A percentile compares a stretch with the other conserved stretches of the same genome.
Conservation (phyloP, 768 basidiomycete species). For the Trametopsis cervina region DNA sequence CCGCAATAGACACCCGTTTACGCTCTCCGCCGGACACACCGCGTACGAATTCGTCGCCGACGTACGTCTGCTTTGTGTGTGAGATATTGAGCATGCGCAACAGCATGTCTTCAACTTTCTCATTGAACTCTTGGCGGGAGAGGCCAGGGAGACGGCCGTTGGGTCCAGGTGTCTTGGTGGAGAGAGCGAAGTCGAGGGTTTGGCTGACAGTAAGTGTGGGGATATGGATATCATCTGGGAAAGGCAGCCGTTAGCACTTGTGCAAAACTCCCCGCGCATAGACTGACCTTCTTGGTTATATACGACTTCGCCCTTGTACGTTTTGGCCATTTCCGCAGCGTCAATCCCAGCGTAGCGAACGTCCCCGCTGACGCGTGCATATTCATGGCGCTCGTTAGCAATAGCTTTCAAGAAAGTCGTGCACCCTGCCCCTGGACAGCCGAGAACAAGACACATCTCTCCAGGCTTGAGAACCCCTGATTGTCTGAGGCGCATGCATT, state of each 20-base stretch:
- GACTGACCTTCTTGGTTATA: constrained; percentile 66
- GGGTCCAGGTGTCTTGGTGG: constrained; percentile 70
- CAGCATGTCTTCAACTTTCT: constrained; percentile 51
- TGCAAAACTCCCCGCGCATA: no score
- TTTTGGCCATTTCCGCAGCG: constrained; percentile 66
- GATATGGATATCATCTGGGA: constrained; percentile 71
- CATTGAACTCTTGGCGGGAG: constrained; percentile 49
- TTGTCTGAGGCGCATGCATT: constrained; percentile 31
- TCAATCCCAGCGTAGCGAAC: constrained; percentile 81
- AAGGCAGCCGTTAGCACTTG: no score
- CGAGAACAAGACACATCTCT: constrained; percentile 84
- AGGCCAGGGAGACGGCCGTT: constrained; percentile 66
- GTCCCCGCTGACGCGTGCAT: constrained; percentile 55
- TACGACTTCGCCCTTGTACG: constrained; percentile 73
- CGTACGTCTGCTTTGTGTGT: constrained; percentile 70
- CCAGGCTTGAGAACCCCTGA: constrained; percentile 69
- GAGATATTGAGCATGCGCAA: constrained; percentile 78
- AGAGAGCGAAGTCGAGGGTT: constrained; percentile 64
- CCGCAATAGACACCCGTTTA: constrained; percentile 78
- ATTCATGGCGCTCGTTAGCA: constrained; percentile 67
- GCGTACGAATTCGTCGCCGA: constrained; percentile 83
- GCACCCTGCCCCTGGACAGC: constrained; percentile 81
- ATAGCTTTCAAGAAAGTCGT: constrained; percentile 82
- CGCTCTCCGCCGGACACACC: constrained; percentile 77
- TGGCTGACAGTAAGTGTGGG: constrained; percentile 77